A percentile compares a stretch with the other conserved stretches of the same genome.
phyloP scores from a whole-genome alignment of 139 green algal genomes.

The Chlamydomonas schloesseri region DNA sequence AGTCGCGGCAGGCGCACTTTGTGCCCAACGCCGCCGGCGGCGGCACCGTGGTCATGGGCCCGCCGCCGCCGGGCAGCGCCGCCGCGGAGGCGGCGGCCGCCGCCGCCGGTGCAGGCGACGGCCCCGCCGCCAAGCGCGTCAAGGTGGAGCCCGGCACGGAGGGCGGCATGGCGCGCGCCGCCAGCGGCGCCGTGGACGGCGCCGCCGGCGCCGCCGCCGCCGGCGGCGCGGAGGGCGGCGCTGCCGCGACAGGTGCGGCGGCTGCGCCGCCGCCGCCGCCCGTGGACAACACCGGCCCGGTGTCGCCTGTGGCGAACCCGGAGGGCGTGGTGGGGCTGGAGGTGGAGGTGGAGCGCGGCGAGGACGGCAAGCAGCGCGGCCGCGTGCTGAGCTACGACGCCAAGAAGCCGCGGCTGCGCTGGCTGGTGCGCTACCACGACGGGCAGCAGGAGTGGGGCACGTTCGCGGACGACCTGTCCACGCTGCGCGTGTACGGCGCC shows the following conservation, averaged over 20 bases:
- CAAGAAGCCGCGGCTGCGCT: conserved; percentile 40
- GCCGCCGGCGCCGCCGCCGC: too few species aligned
- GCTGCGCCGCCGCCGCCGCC: neutral
- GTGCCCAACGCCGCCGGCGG: conserved; percentile 1
- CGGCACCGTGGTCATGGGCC: conserved; percentile 3
- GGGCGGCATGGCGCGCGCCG: too few species aligned
- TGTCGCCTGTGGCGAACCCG: conserved; percentile 24
- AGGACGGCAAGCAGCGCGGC: conserved; percentile 8
- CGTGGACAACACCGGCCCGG: conserved; percentile 2
- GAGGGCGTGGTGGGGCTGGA: conserved; percentile 39
- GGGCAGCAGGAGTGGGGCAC: conserved; percentile 48
- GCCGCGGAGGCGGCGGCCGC: neutral
- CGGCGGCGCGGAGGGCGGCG: neutral
- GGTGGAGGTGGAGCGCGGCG: conserved; percentile 29
- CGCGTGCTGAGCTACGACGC: conserved; percentile 40
- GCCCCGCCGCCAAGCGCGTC: conserved; percentile 1
- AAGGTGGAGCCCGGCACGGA: conserved; percentile 6
- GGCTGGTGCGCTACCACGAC: conserved; percentile 40
- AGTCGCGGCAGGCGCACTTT: conserved; percentile 20
- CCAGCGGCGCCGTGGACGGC: too few species aligned
- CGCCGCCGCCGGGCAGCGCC: neutral
- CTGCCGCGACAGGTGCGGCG: neutral
- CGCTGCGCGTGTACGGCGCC: conserved; percentile 36
- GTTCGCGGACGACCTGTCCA: conserved; percentile 35
- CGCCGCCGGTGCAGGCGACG: neutral